phyloP scores from a whole-genome alignment of 768 basidiomycete genomes.

The Amanita phalloides region DNA sequence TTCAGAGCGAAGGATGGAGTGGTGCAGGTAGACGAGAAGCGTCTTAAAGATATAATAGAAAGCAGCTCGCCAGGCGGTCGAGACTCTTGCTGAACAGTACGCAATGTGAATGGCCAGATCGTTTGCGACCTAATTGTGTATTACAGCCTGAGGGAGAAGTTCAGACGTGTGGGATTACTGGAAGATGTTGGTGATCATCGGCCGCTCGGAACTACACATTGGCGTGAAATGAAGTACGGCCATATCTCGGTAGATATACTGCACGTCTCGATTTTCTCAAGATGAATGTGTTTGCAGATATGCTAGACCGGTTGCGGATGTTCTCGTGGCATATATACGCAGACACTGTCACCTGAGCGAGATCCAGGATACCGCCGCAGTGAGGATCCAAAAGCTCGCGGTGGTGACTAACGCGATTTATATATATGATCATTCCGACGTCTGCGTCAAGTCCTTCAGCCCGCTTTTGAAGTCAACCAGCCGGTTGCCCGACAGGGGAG shows the following conservation, averaged over 20 bases:
- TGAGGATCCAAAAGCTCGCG: slow-evolving; percentile 16
- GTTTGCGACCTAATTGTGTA: slow-evolving; percentile 3
- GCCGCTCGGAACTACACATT: slow-evolving; percentile 46
- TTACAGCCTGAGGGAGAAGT: slow-evolving; percentile 49
- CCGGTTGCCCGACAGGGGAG: slow-evolving; percentile 17
- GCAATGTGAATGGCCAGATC: not conserved
- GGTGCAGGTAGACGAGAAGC: slow-evolving; percentile 38
- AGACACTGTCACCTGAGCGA: slow-evolving; percentile 46
- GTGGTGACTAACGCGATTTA: not conserved
- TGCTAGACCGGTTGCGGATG: slow-evolving; percentile 50
- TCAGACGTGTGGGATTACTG: slow-evolving; percentile 55
- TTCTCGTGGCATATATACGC: slow-evolving; percentile 64
- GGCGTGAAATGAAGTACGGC: slow-evolving; percentile 28
- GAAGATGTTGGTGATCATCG: slow-evolving; percentile 45
- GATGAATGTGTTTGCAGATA: slow-evolving; percentile 23
- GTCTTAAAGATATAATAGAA: slow-evolving; percentile 42
- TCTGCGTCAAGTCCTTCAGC: slow-evolving; percentile 64
- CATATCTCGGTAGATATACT: slow-evolving; percentile 54
- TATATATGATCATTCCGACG: slow-evolving; percentile 62
- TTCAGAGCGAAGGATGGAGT: slow-evolving; percentile 31
- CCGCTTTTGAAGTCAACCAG: slow-evolving; percentile 36
- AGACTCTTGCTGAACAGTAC: slow-evolving; percentile 52
- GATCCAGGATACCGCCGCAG: slow-evolving; percentile 42
- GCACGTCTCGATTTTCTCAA: not conserved
- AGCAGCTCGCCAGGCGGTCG: slow-evolving; percentile 42